Percentiles rank a stretch among this genome's conserved stretches.
phyloP scores from a whole-genome alignment of 805 yeast species.

The Suhomyces kilbournensis region DNA sequence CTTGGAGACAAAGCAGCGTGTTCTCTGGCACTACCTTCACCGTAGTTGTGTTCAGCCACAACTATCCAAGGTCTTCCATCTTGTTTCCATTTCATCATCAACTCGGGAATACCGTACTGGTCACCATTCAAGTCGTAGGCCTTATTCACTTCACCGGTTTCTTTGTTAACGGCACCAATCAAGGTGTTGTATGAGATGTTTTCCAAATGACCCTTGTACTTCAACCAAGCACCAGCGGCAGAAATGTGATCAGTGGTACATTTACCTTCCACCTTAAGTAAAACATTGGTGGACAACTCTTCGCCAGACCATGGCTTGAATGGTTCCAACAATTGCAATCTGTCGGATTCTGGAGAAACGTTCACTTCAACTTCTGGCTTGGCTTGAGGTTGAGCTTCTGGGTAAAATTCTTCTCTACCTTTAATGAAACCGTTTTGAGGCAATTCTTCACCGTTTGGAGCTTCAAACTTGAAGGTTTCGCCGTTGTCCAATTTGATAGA shows the following conservation, averaged over 20 bases:
- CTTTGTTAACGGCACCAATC: constrained; percentile 95
- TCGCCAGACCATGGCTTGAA: constrained; percentile 83
- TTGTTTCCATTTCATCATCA: constrained; percentile 93
- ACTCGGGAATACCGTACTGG: constrained; percentile 82
- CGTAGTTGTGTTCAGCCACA: constrained; percentile 97
- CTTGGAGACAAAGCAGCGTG: constrained; percentile 97
- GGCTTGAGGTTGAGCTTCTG: constrained; percentile 65
- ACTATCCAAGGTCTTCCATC: constrained; percentile 88
- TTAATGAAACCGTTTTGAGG: constrained; percentile 74
- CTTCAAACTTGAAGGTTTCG: constrained; percentile 67
- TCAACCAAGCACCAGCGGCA: constrained; percentile 98
- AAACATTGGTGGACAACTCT: constrained; percentile 72
- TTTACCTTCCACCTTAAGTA: constrained; percentile 93
- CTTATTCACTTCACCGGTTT: constrained; percentile 91
- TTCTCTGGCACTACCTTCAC: constrained; percentile 99
- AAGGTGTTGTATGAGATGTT: constrained; percentile 93
- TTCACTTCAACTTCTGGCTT: constrained; percentile 55
- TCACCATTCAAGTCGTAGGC: constrained; percentile 85
- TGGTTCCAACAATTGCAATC: constrained; percentile 88
- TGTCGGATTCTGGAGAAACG: constrained; percentile 86
- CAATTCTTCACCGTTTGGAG: constrained; percentile 82
- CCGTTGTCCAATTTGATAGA: constrained; percentile 71
- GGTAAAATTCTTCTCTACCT: constrained; percentile 76
- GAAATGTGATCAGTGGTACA: constrained; percentile 98
- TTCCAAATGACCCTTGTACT: constrained; percentile 96